phyloP scores from a whole-genome alignment of 805 yeast genomes.

The Kazachstania martiniae region DNA sequence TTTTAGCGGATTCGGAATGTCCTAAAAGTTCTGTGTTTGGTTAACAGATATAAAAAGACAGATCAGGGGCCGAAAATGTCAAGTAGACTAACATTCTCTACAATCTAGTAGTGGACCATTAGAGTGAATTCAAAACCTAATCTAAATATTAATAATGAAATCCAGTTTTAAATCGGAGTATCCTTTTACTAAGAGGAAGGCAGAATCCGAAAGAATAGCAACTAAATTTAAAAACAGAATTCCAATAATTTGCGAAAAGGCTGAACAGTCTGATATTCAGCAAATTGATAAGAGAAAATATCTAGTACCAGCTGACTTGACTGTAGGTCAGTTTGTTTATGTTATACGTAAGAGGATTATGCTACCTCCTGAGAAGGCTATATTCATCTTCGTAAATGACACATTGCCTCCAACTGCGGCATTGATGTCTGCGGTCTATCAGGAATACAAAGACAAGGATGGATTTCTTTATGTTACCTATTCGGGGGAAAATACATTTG shows the following conservation, averaged over 20 bases:
- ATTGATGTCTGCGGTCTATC: constrained; percentile 86
- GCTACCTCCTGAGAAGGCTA: constrained; percentile 95
- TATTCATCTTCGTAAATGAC: constrained; percentile 93
- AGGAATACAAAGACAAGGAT: constrained; percentile 95
- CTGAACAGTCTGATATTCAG: constrained; percentile 90
- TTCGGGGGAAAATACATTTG: constrained; percentile 97
- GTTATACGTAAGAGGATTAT: constrained; percentile 94
- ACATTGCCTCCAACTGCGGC: constrained; percentile 98
- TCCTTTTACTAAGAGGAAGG: constrained; percentile 90
- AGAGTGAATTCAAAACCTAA: neutral
- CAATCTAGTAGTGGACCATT: too few relatives aligned
- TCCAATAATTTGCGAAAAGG: constrained; percentile 94
- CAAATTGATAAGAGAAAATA: constrained; percentile 96
- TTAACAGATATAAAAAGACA: too few relatives aligned
- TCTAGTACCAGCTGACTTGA: constrained; percentile 88
- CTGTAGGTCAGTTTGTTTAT: constrained; percentile 96
- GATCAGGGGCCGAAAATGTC: too few relatives aligned
- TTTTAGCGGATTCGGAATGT: too few relatives aligned
- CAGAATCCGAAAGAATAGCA: constrained; percentile 85
- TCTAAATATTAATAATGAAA: constrained; percentile 16
- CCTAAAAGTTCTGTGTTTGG: too few relatives aligned
- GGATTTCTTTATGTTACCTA: constrained; percentile 93
- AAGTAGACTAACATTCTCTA: too few relatives aligned
- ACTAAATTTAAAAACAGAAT: constrained; percentile 84
- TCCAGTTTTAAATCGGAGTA: constrained; percentile 46